Percentiles rank a stretch among this genome's conserved stretches.
Conservation (phyloP, 495 filamentous ascomycete genomes). For the Xylaria flabelliformis region DNA sequence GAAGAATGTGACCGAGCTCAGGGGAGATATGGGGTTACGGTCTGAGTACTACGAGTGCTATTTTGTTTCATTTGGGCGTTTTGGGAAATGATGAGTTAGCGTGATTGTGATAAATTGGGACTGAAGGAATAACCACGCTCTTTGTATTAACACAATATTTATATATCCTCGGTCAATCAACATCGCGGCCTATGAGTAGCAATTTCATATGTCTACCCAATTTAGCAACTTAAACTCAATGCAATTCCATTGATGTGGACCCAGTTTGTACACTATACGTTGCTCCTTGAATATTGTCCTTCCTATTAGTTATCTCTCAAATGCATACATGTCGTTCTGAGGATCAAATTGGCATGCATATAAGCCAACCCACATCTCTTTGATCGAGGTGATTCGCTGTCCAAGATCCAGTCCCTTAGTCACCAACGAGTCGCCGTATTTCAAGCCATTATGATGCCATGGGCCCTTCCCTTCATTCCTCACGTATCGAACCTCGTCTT, state of each 20-base stretch:
- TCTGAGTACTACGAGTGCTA: conserved; percentile 14
- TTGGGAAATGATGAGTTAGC: neutral
- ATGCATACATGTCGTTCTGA: neutral
- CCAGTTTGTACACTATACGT: neutral
- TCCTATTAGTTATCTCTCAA: neutral
- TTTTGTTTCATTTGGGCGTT: conserved; percentile 25
- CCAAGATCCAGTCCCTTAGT: neutral
- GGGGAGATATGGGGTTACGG: conserved; percentile 36
- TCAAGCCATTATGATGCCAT: neutral
- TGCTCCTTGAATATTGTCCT: neutral
- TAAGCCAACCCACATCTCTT: neutral
- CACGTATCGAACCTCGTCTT: conserved; percentile 58
- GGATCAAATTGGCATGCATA: neutral
- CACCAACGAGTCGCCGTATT: neutral
- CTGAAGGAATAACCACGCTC: conserved; percentile 37
- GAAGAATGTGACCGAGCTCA: conserved; percentile 79
- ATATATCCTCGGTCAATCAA: conserved; percentile 26
- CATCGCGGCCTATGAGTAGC: conserved; percentile 17
- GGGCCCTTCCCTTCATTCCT: conserved; percentile 22
- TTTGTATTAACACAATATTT: conserved; percentile 29
- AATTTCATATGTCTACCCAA: conserved; percentile 34
- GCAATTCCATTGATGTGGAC: neutral
- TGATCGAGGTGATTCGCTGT: neutral
- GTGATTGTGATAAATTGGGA: neutral
- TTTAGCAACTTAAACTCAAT: neutral